A percentile compares a stretch with the other conserved stretches of the same genome.
Evolutionary conservation across 2,329 filamentous ascomycete species (phyloP).

Genomic region (Aureobasidium leucospermi): DNA sequence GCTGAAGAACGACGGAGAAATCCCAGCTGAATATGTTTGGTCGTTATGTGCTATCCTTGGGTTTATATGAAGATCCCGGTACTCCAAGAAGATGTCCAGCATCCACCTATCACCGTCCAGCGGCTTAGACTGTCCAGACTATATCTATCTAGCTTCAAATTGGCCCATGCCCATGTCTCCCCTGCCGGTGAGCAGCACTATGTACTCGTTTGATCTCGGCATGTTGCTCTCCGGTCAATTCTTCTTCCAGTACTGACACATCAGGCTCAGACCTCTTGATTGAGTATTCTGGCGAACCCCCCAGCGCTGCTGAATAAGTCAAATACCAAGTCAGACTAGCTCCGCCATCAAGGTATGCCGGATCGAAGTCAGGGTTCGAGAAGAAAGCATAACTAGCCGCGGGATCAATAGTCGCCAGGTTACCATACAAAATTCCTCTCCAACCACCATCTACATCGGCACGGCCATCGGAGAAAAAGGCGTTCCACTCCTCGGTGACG

Average conservation of each 20-base stretch:
- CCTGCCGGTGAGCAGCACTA: background rate
- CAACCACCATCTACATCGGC: slow-evolving; percentile 68
- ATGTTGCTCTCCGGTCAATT: background rate
- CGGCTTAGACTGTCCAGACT: background rate
- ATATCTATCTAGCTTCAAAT: background rate
- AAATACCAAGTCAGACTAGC: slow-evolving; percentile 81
- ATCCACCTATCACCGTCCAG: background rate
- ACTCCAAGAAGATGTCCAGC: background rate
- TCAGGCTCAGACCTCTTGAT: background rate
- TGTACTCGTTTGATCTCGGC: background rate
- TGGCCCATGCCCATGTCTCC: background rate
- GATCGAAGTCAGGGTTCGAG: slow-evolving; percentile 55
- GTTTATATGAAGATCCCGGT: background rate
- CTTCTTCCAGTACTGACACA: background rate
- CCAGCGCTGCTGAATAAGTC: slow-evolving; percentile 65
- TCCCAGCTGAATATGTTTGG: background rate
- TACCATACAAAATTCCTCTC: slow-evolving; percentile 78
- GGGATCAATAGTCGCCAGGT: slow-evolving; percentile 71
- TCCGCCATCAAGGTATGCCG: slow-evolving; percentile 69
- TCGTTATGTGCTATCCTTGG: background rate
- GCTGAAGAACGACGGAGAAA: no score
- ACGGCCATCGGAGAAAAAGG: slow-evolving; percentile 64
- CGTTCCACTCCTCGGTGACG: slow-evolving; percentile 74
- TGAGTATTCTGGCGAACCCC: slow-evolving; percentile 17
- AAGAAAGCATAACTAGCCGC: slow-evolving; percentile 69